These are phyloP conservation scores for Circinella minor DNA, from an alignment of 371 early-diverging fungal genomes.

Conservation along the genomic window DNA sequence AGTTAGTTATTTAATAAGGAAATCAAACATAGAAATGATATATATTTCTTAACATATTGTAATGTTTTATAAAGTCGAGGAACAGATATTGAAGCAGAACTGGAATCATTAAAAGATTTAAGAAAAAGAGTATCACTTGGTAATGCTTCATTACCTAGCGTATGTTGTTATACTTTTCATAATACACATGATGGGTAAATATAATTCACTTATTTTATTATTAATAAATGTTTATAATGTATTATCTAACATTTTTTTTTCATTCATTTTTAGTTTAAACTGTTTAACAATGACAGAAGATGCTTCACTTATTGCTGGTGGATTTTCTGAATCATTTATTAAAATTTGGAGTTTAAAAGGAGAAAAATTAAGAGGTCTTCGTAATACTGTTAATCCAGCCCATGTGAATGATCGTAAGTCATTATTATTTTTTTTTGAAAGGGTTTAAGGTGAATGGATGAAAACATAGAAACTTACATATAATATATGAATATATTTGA, in stretches of 20 bases:
- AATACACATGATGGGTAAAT: constrained; percentile 87
- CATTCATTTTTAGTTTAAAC: constrained; percentile 64
- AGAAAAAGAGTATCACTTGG: constrained; percentile 80
- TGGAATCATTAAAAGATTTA: constrained; percentile 84
- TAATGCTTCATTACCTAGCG: constrained; percentile 85
- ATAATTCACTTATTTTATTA: too few relatives aligned
- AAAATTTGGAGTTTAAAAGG: constrained; percentile 86
- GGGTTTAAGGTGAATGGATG: too few relatives aligned
- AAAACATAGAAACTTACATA: constrained; percentile 10
- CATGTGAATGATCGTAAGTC: constrained; percentile 58
- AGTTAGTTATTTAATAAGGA: constrained; percentile 62
- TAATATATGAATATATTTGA: neutral
- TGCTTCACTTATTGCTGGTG: constrained; percentile 80
- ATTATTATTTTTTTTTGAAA: too few relatives aligned
- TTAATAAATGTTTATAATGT: too few relatives aligned
- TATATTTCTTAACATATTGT: neutral
- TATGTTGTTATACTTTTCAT: constrained; percentile 98
- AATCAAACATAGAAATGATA: constrained; percentile 14
- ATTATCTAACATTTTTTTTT: neutral
- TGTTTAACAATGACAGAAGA: constrained; percentile 81
- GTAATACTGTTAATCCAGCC: constrained; percentile 59
- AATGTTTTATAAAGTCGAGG: constrained; percentile 51
- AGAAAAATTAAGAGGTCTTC: constrained; percentile 66
- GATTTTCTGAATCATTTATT: constrained; percentile 90
- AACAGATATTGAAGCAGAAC: constrained; percentile 73